These are phyloP conservation scores for Pyrenochaeta sp. DNA, from an alignment of 2,329 filamentous ascomycete genomes.

Conservation along the genomic window DNA sequence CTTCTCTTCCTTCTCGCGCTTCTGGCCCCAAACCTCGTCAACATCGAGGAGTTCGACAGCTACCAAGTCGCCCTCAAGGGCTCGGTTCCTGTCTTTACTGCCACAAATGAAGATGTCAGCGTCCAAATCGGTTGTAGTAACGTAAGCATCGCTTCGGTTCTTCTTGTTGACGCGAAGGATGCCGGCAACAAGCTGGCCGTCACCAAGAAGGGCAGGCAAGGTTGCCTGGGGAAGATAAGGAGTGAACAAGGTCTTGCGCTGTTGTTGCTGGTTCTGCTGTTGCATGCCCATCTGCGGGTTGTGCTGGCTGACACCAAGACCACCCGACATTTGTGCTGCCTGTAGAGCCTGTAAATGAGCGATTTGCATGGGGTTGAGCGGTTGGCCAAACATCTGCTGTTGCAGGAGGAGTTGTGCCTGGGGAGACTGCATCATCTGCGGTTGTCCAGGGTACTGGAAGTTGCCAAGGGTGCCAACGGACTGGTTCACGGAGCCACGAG, in stretches of 20 bases:
- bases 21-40: conserved; percentile 98
- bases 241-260: conserved; percentile 98
- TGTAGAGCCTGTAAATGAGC: conserved; percentile 92
- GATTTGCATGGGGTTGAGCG: conserved; percentile 86
- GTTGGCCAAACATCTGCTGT: conserved; percentile 86
- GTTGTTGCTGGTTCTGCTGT: conserved; percentile 89
- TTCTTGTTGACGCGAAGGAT: conserved; percentile 99
- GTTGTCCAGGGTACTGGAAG: conserved; percentile 89
- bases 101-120: conserved; percentile 99
- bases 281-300: conserved; percentile 69
- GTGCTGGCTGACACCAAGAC: conserved; percentile 75
- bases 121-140: conserved; percentile 92
- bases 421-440: conserved; percentile 85
- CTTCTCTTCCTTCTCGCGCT: conserved; percentile 99
- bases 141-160: conserved; percentile 97
- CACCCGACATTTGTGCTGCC: conserved; percentile 83
- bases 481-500: conserved; percentile 82
- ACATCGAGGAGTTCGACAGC: conserved; percentile 96
- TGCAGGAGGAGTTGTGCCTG: conserved; percentile 85
- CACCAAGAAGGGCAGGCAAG: conserved; percentile 85
- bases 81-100: conserved; percentile 97
- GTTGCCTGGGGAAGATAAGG: conserved; percentile 96
- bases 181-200: conserved; percentile 94
- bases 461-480: conserved; percentile 84
- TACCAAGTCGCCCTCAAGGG: conserved; percentile 93